A percentile compares a stretch with the other conserved stretches of the same genome.
These are phyloP conservation scores for Tetradesmus obliquus DNA, from an alignment of 139 green algal species.

Conservation along the genomic window DNA sequence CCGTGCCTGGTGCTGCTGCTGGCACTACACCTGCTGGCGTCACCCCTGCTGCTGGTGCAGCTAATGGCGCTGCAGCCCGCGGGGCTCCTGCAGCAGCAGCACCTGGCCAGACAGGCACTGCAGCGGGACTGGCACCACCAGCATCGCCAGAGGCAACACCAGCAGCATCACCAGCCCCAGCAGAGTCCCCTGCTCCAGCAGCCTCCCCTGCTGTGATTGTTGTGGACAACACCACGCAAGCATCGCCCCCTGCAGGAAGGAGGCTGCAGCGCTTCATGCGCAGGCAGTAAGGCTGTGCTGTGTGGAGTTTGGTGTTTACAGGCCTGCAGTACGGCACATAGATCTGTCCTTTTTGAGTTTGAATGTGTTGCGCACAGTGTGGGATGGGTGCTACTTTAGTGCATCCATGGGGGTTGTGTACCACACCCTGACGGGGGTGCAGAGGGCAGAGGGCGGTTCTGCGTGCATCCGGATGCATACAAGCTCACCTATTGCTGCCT, in stretches of 20 bases:
- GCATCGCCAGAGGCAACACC: neutral
- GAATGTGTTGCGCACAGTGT: too few species aligned
- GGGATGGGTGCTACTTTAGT: too few species aligned
- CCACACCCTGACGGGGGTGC: too few species aligned
- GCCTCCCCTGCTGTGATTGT: neutral
- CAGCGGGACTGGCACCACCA: neutral
- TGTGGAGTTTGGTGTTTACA: too few species aligned
- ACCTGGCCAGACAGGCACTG: neutral
- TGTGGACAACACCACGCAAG: neutral
- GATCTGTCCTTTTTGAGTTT: too few species aligned
- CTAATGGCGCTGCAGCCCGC: neutral
- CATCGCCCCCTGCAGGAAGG: neutral
- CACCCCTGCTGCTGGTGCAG: neutral
- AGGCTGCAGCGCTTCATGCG: neutral
- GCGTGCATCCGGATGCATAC: too few species aligned
- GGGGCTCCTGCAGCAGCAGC: neutral
- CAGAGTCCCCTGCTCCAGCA: neutral
- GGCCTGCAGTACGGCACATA: too few species aligned
- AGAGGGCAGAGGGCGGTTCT: too few species aligned
- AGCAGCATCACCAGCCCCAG: neutral
- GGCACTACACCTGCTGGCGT: neutral
- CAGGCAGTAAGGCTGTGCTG: neutral
- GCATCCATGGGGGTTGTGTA: too few species aligned
- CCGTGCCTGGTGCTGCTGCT: neutral
- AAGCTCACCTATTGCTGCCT: too few species aligned